These are phyloP conservation scores for Thalassiosira exigua DNA, from an alignment of 352 stramenopile species.

Conservation along the genomic window DNA sequence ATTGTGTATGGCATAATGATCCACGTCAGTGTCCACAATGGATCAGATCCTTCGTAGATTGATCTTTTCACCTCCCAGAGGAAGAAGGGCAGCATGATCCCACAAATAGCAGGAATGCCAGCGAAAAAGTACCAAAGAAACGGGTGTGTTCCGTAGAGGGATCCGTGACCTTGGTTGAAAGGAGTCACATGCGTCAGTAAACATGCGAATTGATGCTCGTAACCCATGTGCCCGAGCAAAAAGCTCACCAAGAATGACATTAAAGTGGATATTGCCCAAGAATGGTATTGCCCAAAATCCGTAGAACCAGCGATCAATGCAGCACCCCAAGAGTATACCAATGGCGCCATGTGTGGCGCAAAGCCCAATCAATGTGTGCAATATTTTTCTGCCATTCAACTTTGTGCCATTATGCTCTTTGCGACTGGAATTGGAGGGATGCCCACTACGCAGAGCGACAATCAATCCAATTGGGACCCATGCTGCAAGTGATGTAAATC, in stretches of 20 bases:
- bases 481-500: slow-evolving; percentile 77
- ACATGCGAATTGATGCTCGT: no score
- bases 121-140: slow-evolving; percentile 80
- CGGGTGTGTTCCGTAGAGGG: slow-evolving; percentile 83
- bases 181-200: no score
- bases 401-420: slow-evolving; percentile 23
- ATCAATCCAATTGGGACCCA: slow-evolving; percentile 80
- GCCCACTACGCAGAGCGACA: no score
- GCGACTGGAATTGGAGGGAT: no score
- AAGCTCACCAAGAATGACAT: slow-evolving; percentile 81
- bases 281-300: slow-evolving; percentile 82
- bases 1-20: slow-evolving; percentile 68
- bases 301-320: slow-evolving; percentile 79
- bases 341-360: slow-evolving; percentile 66
- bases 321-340: slow-evolving; percentile 61
- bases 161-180: slow-evolving; percentile 57
- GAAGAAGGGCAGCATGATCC: slow-evolving; percentile 70
- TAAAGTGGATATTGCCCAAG: slow-evolving; percentile 84
- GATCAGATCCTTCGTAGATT: no score
- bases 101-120: slow-evolving; percentile 74
- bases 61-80: slow-evolving; percentile 42
- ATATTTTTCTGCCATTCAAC: slow-evolving; percentile 23
- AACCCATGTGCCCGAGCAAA: no score
- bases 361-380: slow-evolving; percentile 53
- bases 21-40: slow-evolving; percentile 18